Evolutionary conservation across 768 basidiomycete species (phyloP).

Genomic region (Tulasnella sp.): DNA sequence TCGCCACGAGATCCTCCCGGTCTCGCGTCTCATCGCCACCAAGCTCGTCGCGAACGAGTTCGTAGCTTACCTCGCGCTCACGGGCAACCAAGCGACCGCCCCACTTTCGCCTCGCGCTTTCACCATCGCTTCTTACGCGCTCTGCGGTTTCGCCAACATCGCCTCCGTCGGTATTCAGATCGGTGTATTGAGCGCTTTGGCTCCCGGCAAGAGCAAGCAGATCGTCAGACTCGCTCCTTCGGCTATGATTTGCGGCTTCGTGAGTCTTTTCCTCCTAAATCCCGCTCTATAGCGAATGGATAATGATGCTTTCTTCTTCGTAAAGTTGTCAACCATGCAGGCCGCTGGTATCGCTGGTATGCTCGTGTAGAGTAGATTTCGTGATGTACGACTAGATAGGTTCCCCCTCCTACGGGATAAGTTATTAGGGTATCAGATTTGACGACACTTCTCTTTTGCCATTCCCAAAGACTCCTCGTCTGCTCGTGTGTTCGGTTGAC

Average conservation of each 20-base stretch:
- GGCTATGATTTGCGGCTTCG: conserved; percentile 60
- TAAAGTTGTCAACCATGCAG: conserved; percentile 34
- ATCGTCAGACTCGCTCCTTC: conserved; percentile 61
- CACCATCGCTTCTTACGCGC: conserved; percentile 75
- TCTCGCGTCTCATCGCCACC: conserved; percentile 70
- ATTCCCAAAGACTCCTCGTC: not conserved
- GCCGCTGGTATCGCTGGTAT: conserved; percentile 42
- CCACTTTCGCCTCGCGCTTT: conserved; percentile 62
- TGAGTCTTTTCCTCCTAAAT: conserved; percentile 28
- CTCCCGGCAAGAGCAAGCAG: conserved; percentile 52
- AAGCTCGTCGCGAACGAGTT: conserved; percentile 87
- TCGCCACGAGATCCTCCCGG: conserved; percentile 64
- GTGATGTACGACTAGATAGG: not conserved
- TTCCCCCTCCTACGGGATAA: not conserved
- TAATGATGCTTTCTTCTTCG: conserved; percentile 13
- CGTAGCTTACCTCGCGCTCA: conserved; percentile 49
- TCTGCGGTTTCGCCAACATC: conserved; percentile 86
- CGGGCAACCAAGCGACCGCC: conserved; percentile 37
- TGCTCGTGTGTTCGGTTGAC: not conserved
- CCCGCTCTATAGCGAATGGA: not conserved
- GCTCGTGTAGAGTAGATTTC: not conserved
- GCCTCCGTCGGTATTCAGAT: conserved; percentile 80
- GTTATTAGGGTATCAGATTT: not conserved
- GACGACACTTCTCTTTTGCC: not conserved
- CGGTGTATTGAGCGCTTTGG: conserved; percentile 59